Conservation (phyloP, 2,329 filamentous ascomycete genomes). For the Colletotrichum sp. region DNA sequence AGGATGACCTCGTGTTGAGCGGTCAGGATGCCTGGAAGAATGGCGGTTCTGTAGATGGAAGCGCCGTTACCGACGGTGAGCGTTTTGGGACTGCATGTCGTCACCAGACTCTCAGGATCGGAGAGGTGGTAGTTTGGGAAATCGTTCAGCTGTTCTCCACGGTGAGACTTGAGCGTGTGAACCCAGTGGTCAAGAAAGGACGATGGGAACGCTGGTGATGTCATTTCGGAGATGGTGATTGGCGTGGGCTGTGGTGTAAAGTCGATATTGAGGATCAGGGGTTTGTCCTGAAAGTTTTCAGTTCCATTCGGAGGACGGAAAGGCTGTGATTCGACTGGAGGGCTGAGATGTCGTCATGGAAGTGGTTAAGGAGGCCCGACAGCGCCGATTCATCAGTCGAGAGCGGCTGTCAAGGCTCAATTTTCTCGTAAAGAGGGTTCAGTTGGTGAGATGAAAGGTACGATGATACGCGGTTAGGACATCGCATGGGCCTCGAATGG, state of each 20-base stretch:
- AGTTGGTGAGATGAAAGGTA: neutral
- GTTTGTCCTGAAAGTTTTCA: neutral
- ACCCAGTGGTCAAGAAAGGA: slow-evolving; percentile 44
- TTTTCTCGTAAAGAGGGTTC: neutral
- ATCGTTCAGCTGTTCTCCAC: slow-evolving; percentile 40
- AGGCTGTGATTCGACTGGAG: neutral
- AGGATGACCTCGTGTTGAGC: slow-evolving; percentile 73
- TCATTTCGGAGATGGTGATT: slow-evolving; percentile 2
- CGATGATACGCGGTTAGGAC: slow-evolving; percentile 2
- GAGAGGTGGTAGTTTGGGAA: slow-evolving; percentile 54
- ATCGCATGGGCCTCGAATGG: slow-evolving; percentile 11
- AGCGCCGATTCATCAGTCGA: neutral
- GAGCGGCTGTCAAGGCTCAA: neutral
- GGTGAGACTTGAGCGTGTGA: slow-evolving; percentile 24
- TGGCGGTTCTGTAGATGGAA: slow-evolving; percentile 56
- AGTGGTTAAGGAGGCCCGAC: neutral
- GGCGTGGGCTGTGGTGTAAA: neutral
- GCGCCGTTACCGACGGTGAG: slow-evolving; percentile 64
- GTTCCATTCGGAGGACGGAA: neutral
- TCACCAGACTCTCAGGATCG: slow-evolving; percentile 51
- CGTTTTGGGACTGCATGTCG: slow-evolving; percentile 48
- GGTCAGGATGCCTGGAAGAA: slow-evolving; percentile 65
- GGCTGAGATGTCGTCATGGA: slow-evolving; percentile 11
- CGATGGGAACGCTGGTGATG: slow-evolving; percentile 33
- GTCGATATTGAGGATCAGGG: slow-evolving; percentile 6